These are phyloP conservation scores for Aspergillus fumigatus DNA, from an alignment of 2,329 filamentous ascomycete species.

Conservation along the genomic window DNA sequence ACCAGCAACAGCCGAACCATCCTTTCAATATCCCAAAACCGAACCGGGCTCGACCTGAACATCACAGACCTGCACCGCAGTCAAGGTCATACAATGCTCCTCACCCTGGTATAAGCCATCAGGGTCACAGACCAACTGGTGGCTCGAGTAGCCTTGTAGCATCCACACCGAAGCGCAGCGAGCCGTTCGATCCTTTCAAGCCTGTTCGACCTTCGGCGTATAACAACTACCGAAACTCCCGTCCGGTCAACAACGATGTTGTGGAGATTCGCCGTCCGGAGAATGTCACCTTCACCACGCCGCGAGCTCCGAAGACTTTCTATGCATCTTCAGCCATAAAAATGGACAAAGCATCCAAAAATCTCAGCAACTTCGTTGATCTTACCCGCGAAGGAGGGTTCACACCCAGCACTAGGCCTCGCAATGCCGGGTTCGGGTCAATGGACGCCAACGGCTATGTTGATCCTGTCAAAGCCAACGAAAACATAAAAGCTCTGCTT, in stretches of 20 bases:
- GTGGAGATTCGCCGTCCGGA: conserved; percentile 48
- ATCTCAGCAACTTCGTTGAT: conserved; percentile 46
- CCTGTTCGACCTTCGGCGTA: conserved; percentile 35
- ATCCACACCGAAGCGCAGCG: conserved; percentile 22
- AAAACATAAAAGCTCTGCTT: conserved; percentile 48
- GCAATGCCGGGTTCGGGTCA: conserved; percentile 49
- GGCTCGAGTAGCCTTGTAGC: conserved; percentile 14
- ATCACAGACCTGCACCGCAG: conserved; percentile 39
- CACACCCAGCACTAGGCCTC: conserved; percentile 44
- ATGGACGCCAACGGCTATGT: conserved; percentile 51
- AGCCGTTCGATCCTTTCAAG: conserved; percentile 39
- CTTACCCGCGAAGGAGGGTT: conserved; percentile 46
- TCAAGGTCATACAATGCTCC: conserved; percentile 16
- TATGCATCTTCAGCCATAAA: conserved; percentile 46
- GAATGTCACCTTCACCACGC: conserved; percentile 46
- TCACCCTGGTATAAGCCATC: conserved; percentile 11
- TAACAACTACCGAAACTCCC: conserved; percentile 24
- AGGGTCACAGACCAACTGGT: conserved; percentile 14
- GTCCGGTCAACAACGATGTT: conserved; percentile 23
- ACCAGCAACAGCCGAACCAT: conserved; percentile 30
- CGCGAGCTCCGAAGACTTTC: conserved; percentile 48
- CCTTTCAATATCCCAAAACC: conserved; percentile 51
- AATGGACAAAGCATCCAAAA: conserved; percentile 39
- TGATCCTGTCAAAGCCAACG: conserved; percentile 46
- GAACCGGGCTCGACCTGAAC: conserved; percentile 47